Evolutionary conservation across 768 basidiomycete genomes (phyloP), one percentile per base, ranked within the genome.

Genomic region (Neoboletus brunneissimus): DNA sequence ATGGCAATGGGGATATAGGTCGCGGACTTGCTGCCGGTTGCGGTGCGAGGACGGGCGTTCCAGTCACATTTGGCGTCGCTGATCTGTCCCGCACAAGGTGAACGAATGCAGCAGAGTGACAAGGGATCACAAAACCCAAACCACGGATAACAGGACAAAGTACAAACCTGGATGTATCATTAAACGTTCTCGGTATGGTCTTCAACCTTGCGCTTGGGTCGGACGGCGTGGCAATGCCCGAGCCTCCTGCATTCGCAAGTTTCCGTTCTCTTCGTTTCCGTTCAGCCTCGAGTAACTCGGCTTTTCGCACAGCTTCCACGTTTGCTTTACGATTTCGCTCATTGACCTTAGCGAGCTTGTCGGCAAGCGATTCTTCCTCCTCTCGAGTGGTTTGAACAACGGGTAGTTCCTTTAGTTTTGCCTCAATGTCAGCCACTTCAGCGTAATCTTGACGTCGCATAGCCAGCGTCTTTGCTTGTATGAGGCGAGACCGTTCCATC

Each of bases 251-350:
- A 45, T 74, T 77, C 11, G 74, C 79, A 23, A 85, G 67, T 67
- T 82, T 87, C 22, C 89, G 78, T 54, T 91, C 88, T 47, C 80
- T 76, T 53, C 86, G 77, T 72, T 88, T 89, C 48, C 85, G 77
- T 67, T 92, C 91, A 9, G 79, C 74, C 62, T 86, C 85, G 34
- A 76, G 75, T 34, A 86, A 69, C 71, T 96, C 94, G 0, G 89
- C 88, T 60, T 82, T 84, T 56, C 90, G 79, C 51, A 94, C 83
- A 4, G 83, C 83, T 65, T 95, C 96, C 61, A 84, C 60, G 55
- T 96, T 96, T 31, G 88, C 87, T 68, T 83, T 87, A 54, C 90
- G 81, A 70, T 98, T 98, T 54, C 93, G 83, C 73, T 94, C 92
- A 67, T 96, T 98, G 52, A 98, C 86, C 66, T 76, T 84, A 16